phyloP scores from a whole-genome alignment of 2,329 filamentous ascomycete species.

The Penicillium griseofulvum region DNA sequence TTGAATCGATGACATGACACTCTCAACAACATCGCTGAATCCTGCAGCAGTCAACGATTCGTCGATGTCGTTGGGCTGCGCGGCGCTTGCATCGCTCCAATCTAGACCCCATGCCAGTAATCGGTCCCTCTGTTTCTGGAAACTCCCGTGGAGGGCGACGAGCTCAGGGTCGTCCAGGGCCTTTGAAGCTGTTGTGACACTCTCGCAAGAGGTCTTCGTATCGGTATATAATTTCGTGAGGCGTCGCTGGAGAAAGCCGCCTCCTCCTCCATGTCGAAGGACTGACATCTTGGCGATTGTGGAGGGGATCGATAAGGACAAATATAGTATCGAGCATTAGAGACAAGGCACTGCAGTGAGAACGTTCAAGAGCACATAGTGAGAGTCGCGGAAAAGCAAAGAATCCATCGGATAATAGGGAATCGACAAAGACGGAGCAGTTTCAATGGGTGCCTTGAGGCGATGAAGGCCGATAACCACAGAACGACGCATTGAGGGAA shows the following conservation, averaged over 20 bases:
- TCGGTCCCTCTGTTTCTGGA: conserved; percentile 62
- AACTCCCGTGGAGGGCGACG: conserved; percentile 57
- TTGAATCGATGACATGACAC: conserved; percentile 63
- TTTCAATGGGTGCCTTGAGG: conserved; percentile 21
- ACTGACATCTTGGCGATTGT: conserved; percentile 44
- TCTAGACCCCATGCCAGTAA: conserved; percentile 64
- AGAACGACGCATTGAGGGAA: conserved; percentile 32
- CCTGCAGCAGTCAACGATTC: conserved; percentile 61
- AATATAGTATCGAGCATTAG: conserved; percentile 16
- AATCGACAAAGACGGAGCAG: conserved; percentile 7
- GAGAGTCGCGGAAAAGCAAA: conserved; percentile 9
- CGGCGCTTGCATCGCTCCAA: conserved; percentile 62
- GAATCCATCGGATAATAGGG: conserved; percentile 9
- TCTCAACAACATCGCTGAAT: conserved; percentile 62
- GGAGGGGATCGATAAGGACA: conserved; percentile 16
- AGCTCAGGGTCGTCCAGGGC: conserved; percentile 53
- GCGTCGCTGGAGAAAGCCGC: conserved; percentile 46
- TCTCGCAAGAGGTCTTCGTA: conserved; percentile 61
- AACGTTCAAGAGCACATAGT: conserved; percentile 15
- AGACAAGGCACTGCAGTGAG: conserved; percentile 7
- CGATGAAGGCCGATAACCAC: conserved; percentile 27
- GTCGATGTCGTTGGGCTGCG: conserved; percentile 59
- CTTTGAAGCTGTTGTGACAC: conserved; percentile 50
- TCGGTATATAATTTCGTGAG: conserved; percentile 63
- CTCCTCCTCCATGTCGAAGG: conserved; percentile 42